Base-by-base conservation (phyloP, 2,329 filamentous ascomycete species). In the Rutstroemia sp. region DNA sequence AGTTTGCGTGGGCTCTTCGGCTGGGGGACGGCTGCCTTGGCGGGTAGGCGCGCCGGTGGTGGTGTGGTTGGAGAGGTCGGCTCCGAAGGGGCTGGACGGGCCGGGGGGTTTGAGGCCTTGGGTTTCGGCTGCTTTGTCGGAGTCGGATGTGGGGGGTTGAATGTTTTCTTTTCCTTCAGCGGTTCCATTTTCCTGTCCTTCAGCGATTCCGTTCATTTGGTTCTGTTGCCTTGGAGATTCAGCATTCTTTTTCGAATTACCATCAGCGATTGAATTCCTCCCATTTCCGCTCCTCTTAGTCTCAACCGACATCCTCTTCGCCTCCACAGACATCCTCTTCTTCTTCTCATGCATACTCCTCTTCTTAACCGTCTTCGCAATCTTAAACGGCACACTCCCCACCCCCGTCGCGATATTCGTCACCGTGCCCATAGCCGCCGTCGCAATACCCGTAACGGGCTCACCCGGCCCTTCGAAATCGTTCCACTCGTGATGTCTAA, bases 381-480 rank as follows among this genome's bases (percentile, higher is more conserved):
- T 72, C 8, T 79, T 76, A 14, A 83, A 78, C 0, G 87, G 87
- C 3, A 88, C 80, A 51, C 81, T 77, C 1, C 80, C 83, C 16
- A 88, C 72, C 0, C 86, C 86, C n/a, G 76, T 74, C 25, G 84
- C 80, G 1, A 84, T 75, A 38, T 81, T 78, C 1, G 78, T 77
- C 3, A 85, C 67, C 0, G 80, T 81, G 3, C 76, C 76, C n/a
- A 80, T 75, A 4, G 89, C 63, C 0, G 84, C 84, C 10, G 81
- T 80, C 37, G 81, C 80, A 4, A 80, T 73, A 3, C 86, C 87
- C 0, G 85, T 87, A 12, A 90, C 73, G 0, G 87, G 87, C 65
- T 89, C 87, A 0, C 86, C 86, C 0, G 86, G 86, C 0, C 87
- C 87, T 61, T 87, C 84, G 63, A 89, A 89, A 63, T 89, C 86